These are phyloP conservation scores for Starmerella asiatica DNA, from an alignment of 805 yeast genomes.

Conservation along the genomic window DNA sequence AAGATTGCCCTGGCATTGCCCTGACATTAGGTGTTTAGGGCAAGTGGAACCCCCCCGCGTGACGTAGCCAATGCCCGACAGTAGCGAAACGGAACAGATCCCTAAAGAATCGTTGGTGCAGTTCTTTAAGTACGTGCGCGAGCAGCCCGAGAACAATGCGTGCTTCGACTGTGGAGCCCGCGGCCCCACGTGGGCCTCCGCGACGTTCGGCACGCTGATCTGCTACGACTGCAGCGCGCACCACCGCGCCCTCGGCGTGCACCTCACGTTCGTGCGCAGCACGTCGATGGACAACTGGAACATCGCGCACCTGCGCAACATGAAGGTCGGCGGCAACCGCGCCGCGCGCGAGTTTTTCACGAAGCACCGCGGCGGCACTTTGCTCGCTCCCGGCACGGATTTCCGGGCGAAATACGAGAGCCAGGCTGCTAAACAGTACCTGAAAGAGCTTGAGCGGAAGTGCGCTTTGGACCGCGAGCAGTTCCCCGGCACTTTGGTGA, in stretches of 20 bases:
- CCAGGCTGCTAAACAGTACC: slow-evolving; percentile 64
- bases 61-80: not conserved
- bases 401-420: slow-evolving; percentile 70
- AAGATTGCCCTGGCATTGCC: too few species aligned
- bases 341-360: slow-evolving; percentile 68
- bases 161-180: slow-evolving; percentile 92
- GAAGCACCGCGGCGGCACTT: slow-evolving; percentile 75
- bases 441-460: slow-evolving; percentile 60
- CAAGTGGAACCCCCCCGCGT: too few species aligned
- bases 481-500: slow-evolving; percentile 44
- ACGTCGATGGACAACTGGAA: slow-evolving; percentile 91
- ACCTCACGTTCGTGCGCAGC: slow-evolving; percentile 87
- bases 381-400: slow-evolving; percentile 42
- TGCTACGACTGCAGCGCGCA: slow-evolving; percentile 93
- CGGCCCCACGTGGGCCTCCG: slow-evolving; percentile 97
- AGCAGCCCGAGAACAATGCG: slow-evolving; percentile 54
- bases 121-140: slow-evolving; percentile 49
- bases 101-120: slow-evolving; percentile 51
- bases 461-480: slow-evolving; percentile 51
- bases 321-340: slow-evolving; percentile 89
- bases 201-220: slow-evolving; percentile 83
- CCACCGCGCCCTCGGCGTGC: slow-evolving; percentile 93
- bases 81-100: slow-evolving; percentile 20
- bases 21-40: too few species aligned
- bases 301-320: slow-evolving; percentile 72